Evolutionary conservation across 768 basidiomycete species (phyloP).

Genomic region (Leccinum variicolor): DNA sequence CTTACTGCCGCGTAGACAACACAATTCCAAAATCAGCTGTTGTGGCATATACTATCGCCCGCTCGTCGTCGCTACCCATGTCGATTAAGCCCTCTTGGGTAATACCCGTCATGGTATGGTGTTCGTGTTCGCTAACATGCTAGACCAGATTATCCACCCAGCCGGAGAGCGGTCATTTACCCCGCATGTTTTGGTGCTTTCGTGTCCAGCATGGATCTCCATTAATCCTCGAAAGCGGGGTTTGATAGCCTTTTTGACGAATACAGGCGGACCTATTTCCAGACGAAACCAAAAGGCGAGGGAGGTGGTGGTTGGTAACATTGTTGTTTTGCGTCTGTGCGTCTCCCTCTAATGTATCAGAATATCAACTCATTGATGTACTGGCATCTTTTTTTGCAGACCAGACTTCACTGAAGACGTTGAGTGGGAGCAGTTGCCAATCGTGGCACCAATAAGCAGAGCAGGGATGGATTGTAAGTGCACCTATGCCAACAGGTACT

Average conservation of each 20-base stretch:
- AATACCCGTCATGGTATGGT: slow-evolving; percentile 1
- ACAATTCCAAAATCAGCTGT: slow-evolving; percentile 37
- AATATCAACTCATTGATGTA: not conserved
- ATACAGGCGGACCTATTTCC: slow-evolving; percentile 42
- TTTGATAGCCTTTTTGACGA: slow-evolving; percentile 47
- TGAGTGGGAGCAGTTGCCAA: slow-evolving; percentile 46
- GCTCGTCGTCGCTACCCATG: slow-evolving; percentile 24
- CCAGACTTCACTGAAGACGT: slow-evolving; percentile 50
- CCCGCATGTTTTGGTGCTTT: slow-evolving; percentile 44
- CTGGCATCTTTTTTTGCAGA: slow-evolving; percentile 30
- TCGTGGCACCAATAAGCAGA: slow-evolving; percentile 41
- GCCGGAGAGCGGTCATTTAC: slow-evolving; percentile 39
- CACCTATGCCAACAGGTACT: not conserved
- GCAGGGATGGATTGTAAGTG: slow-evolving; percentile 51
- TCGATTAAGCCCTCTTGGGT: slow-evolving; percentile 40
- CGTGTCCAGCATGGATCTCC: slow-evolving; percentile 35
- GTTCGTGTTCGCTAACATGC: slow-evolving; percentile 1
- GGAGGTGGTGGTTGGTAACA: slow-evolving; percentile 45
- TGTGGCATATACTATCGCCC: slow-evolving; percentile 32
- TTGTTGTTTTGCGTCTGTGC: slow-evolving; percentile 55
- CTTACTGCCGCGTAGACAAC: slow-evolving; percentile 38
- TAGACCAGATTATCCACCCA: slow-evolving; percentile 19
- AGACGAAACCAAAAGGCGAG: slow-evolving; percentile 31
- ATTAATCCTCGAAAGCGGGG: slow-evolving; percentile 29
- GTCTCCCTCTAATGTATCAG: not conserved